Evolutionary conservation across 345 rosid species (phyloP), one percentile per base, ranked within the genome.

Genomic region (Gossypium longicalyx): DNA sequence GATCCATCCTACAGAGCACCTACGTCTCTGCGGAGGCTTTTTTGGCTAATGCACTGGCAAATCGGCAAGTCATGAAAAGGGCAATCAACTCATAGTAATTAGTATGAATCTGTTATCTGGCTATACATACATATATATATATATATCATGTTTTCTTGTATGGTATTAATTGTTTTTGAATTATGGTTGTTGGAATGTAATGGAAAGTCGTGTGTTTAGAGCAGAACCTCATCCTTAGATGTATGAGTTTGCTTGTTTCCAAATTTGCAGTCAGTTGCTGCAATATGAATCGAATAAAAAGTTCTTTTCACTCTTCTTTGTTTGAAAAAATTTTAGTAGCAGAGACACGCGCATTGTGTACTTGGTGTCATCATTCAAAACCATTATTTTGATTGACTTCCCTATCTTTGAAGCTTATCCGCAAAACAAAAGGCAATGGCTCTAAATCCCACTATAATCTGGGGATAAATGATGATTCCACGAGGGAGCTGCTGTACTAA

Each of bases 1-100:
- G 13, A 73, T 10, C 23, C 27, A 19, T 23, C 73, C 49, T 27
- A 19, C 5, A 25, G 23, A 41, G 62, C 48, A 41, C 12, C 13
- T 16, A 69, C 23, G n/a, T 47, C 13, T 48, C 60, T 7, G 51
- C 72, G 25, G 80, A 63, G 60, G 68, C 45, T 57, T 47, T 34
- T 74, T 74, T 77, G 88, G 87, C 72, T 71, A 77, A 72, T 73
- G 77, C 82, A 73, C 5, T 41, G 80, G 87, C 85, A 74, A 76
- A 86, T 87, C 89, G 93, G 93, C 93, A 89, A 89, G 93, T 89
- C 93, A 89, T 87, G 64, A 34, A 87, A 56, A 81, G 83, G 89
- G 93, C 91, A 72, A 76, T 57, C 48, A 86, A 78, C 90, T 87
- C 89, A 7, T 20, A 15, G 16, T 41, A 15, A 62, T 5, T 77